Percentiles rank a stretch among this genome's conserved stretches.
Conservation (phyloP, 2,329 filamentous ascomycete species). For the Colletotrichum lentis region DNA sequence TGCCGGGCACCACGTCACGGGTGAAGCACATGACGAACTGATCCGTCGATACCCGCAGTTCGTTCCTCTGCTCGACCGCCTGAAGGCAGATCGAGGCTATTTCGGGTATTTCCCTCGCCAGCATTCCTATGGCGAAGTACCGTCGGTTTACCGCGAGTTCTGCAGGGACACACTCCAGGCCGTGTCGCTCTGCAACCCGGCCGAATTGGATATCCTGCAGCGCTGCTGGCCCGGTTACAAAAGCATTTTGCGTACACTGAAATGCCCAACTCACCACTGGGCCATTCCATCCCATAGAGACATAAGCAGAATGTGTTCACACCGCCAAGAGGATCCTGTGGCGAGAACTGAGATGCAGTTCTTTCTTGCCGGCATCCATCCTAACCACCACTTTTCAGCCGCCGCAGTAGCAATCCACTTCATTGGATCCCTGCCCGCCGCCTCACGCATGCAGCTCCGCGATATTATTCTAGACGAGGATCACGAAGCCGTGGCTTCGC, state of each 20-base stretch:
- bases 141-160: neutral
- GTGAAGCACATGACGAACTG: neutral
- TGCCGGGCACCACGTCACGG: neutral
- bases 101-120: neutral
- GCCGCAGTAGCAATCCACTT: neutral
- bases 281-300: neutral
- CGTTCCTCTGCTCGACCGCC: neutral
- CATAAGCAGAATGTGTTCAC: neutral
- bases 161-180: neutral
- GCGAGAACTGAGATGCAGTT: too few relatives aligned
- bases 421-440: neutral
- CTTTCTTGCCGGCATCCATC: neutral
- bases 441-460: too few relatives aligned
- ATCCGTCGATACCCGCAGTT: neutral
- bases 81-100: neutral
- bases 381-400: neutral
- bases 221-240: neutral
- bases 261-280: neutral
- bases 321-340: too few relatives aligned
- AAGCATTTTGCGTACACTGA: neutral
- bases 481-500: too few relatives aligned
- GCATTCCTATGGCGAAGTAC: neutral
- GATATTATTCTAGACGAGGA: too few relatives aligned
- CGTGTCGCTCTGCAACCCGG: neutral
- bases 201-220: neutral